A percentile compares a stretch with the other conserved stretches of the same genome.
phyloP scores from a whole-genome alignment of 2,329 filamentous ascomycete genomes.

The Fusarium globosum region DNA sequence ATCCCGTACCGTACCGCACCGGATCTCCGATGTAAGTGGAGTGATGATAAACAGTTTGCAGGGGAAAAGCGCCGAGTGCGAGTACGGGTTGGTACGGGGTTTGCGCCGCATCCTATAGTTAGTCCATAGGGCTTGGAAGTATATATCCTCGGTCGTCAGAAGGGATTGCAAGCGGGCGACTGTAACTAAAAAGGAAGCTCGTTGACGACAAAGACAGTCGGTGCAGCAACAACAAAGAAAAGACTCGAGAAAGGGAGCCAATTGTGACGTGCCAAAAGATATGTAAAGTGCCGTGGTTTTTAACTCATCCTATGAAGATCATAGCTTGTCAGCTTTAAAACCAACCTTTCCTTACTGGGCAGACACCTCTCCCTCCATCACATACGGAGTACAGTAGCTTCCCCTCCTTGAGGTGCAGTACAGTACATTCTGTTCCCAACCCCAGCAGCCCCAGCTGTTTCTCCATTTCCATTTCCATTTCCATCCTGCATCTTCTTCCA shows the following conservation, averaged over 20 bases:
- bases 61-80: constrained; percentile 27
- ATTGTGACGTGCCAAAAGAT: not conserved
- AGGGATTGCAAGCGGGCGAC: not conserved
- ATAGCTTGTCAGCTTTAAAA: constrained; percentile 33
- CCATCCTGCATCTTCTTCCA: constrained; percentile 3
- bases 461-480: constrained; percentile 22
- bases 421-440: constrained; percentile 18
- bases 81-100: constrained; percentile 12
- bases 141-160: not conserved
- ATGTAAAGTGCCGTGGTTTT: not conserved
- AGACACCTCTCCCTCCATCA: constrained; percentile 23
- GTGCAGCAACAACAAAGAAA: not conserved
- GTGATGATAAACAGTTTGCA: constrained; percentile 26
- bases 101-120: constrained; percentile 11
- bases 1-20: constrained; percentile 10
- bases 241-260: not conserved
- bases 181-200: constrained; percentile 1
- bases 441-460: constrained; percentile 36
- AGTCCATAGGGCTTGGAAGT: not conserved
- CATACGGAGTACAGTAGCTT: not conserved
- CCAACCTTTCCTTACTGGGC: constrained; percentile 33
- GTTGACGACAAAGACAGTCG: not conserved
- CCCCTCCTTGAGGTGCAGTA: constrained; percentile 16
- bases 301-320: constrained; percentile 1
- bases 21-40: constrained; percentile 40